phyloP scores from a whole-genome alignment of 352 stramenopile genomes.

The Phytophthora chlamydospora region DNA sequence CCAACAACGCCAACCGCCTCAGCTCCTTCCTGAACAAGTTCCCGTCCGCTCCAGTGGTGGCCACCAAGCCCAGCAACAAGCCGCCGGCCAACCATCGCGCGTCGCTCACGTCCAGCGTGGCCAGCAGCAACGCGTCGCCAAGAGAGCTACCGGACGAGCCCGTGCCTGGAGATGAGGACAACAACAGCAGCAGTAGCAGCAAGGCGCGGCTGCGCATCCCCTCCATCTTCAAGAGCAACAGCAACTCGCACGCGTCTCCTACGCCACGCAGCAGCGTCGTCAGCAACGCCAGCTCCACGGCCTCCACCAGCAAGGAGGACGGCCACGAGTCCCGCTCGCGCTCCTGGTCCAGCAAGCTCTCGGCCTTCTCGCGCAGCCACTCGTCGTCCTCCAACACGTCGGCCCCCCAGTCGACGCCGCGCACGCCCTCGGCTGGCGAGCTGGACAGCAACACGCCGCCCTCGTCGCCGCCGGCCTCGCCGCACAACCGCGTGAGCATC shows the following conservation, averaged over 20 bases:
- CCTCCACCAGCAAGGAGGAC: conserved; percentile 41
- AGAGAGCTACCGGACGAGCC: conserved; percentile 31
- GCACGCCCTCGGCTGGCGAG: conserved; percentile 26
- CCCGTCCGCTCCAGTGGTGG: conserved; percentile 38
- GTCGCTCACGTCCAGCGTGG: conserved; percentile 41
- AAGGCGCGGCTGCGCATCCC: conserved; percentile 57
- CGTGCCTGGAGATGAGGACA: conserved; percentile 28
- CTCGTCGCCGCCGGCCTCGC: conserved; percentile 32
- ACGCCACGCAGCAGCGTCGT: conserved; percentile 42
- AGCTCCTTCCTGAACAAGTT: conserved; percentile 77
- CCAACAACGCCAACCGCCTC: conserved; percentile 53
- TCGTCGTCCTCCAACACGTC: conserved; percentile 48
- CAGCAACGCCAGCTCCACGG: conserved; percentile 39
- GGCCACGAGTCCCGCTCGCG: conserved; percentile 31
- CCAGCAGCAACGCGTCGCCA: conserved; percentile 38
- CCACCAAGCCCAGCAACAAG: conserved; percentile 34
- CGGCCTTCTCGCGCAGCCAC: conserved; percentile 54
- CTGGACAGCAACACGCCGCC: conserved; percentile 29
- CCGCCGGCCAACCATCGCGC: conserved; percentile 26
- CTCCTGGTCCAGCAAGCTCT: conserved; percentile 71
- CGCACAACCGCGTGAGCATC: conserved; percentile 37
- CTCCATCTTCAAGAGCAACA: conserved; percentile 57
- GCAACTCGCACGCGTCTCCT: conserved; percentile 11
- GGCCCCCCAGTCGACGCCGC: conserved; percentile 29
- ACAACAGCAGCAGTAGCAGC: conserved; percentile 24